phyloP scores from a whole-genome alignment of 768 basidiomycete genomes.

The Suillus tomentosus region DNA sequence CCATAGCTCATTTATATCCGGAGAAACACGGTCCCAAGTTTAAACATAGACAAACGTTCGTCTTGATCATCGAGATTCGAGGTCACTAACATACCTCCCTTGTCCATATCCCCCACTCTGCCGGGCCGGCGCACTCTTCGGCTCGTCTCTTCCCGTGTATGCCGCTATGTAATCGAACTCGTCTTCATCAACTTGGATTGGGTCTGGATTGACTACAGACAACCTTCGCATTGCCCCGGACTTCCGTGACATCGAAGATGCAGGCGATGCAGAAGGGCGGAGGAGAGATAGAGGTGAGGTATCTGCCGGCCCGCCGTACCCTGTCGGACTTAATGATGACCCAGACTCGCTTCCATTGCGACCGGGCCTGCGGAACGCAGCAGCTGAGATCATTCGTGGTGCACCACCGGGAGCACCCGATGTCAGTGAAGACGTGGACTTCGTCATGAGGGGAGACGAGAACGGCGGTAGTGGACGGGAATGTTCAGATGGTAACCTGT shows the following conservation, averaged over 20 bases:
- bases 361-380: conserved; percentile 65
- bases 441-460: conserved; percentile 30
- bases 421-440: conserved; percentile 38
- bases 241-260: conserved; percentile 14
- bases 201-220: conserved; percentile 33
- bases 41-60: neutral
- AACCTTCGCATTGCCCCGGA: conserved; percentile 23
- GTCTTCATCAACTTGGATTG: conserved; percentile 31
- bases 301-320: conserved; percentile 36
- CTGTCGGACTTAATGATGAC: conserved; percentile 17
- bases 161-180: conserved; percentile 64
- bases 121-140: conserved; percentile 9
- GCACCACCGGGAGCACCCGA: conserved; percentile 31
- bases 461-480: conserved; percentile 39
- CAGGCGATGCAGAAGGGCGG: conserved; percentile 46
- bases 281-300: conserved; percentile 49
- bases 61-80: conserved; percentile 32
- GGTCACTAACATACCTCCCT: conserved; percentile 49
- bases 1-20: neutral
- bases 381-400: conserved; percentile 69
- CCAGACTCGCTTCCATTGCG: conserved; percentile 26
- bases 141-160: conserved; percentile 39
- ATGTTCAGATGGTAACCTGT: conserved; percentile 51
- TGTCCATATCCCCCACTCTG: conserved; percentile 38
- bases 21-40: neutral